Evolutionary conservation across 2,329 filamentous ascomycete genomes (phyloP).

Genomic region (Talaromyces pinophilus): DNA sequence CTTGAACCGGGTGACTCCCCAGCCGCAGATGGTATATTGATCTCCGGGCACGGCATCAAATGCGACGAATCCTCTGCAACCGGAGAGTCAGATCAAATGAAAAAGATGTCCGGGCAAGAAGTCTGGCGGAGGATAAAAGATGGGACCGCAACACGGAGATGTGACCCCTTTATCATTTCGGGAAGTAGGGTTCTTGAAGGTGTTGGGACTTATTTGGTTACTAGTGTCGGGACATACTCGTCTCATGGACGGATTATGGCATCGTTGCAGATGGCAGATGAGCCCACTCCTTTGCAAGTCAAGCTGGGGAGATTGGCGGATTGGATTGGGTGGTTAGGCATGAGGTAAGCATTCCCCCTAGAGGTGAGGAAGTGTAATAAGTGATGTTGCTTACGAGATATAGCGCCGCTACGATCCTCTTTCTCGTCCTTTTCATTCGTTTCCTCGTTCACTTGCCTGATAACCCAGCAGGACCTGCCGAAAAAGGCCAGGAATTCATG

Average conservation of each 20-base stretch:
- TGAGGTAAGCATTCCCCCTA: neutral
- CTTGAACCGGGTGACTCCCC: conserved; percentile 70
- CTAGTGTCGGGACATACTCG: conserved; percentile 71
- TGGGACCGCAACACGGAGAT: conserved; percentile 44
- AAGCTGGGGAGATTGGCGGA: conserved; percentile 75
- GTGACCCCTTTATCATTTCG: conserved; percentile 77
- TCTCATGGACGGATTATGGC: conserved; percentile 75
- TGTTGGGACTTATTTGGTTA: conserved; percentile 72
- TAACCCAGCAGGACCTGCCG: conserved; percentile 58
- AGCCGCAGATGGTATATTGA: conserved; percentile 70
- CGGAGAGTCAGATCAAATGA: conserved; percentile 63
- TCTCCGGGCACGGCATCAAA: conserved; percentile 65
- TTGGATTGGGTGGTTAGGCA: conserved; percentile 58
- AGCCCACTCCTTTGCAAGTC: conserved; percentile 74
- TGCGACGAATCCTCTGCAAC: conserved; percentile 75
- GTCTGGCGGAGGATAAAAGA: conserved; percentile 52
- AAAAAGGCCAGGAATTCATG: conserved; percentile 77
- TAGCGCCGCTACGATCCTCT: conserved; percentile 69
- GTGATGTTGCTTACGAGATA: neutral
- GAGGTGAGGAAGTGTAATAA: neutral
- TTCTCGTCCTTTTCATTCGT: conserved; percentile 81
- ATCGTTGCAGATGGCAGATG: conserved; percentile 70
- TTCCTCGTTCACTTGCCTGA: conserved; percentile 70
- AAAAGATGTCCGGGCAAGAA: neutral
- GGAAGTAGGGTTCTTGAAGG: conserved; percentile 77